Base-by-base conservation (phyloP, 139 green algal species). In the Chlorella sp. region DNA sequence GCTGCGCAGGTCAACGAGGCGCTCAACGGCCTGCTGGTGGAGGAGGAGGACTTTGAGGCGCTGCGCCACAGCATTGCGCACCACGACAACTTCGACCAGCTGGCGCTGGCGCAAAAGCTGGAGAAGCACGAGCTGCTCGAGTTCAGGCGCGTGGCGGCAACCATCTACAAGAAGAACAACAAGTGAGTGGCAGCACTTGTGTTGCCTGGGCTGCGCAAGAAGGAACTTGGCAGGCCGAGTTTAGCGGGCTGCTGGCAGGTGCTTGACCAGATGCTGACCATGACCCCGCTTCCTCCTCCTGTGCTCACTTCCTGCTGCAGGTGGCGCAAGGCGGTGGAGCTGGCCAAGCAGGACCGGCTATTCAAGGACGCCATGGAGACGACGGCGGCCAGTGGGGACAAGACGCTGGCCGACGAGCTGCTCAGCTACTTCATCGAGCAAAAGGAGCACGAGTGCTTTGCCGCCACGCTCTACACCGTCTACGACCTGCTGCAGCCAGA, bases 21-120 rank as follows among this genome's bases (percentile, higher is more conserved):
- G 22, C 79, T 98, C 31, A 99, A 99, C 80, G 87, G 91, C 67
- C 85, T 99, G 76, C 89, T 96, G 60, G 90, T 99, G 29, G 94
- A 97, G 73, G 95, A 99, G 85, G 94, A 98, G 81, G 93, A 99
- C 88, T 97, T 88, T 71, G 88, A 92, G 69, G 85, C 78, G 27
- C 75, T 91, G 65, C 75, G 77, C 77, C 85, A 89, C 36, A 91
- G 79, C 79, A 97, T 98, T 72, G 87, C 92, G 50, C 93, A 88
- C 5, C 96, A 97, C 77, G 95, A 99, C 85, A 97, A 96, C 89
- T 99, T 95, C 72, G 95, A 99, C 85, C 91, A 97, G 83, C 84
- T 97, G 17, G 67, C 75, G 17, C 74, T 80, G 1, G 74, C 74
- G 22, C 61, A 60, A 23, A 70, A 74, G 64, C 85, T 98, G 55